Base-by-base conservation (phyloP, 1,284 basidiomycete species). In the Flammula alnicola region DNA sequence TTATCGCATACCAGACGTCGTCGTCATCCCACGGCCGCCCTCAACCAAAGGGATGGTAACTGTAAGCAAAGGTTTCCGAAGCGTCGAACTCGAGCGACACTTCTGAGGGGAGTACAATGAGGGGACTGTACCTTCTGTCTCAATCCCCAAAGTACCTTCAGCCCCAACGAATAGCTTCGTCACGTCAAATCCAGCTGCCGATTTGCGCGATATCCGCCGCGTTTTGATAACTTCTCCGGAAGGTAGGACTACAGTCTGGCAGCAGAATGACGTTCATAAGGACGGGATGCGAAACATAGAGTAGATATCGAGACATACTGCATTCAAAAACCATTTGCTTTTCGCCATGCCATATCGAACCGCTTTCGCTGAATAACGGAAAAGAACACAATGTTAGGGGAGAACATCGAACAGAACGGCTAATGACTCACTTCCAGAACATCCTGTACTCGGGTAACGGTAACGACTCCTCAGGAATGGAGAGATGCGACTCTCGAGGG, bases 161-260 rank as follows among this genome's bases (percentile, higher is more conserved):
- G 36, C 36, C 14, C 36, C 95, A 45, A 96, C 88, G 71, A 98
- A 97, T 11, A 97, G 69, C 61, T 95, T 93, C 1, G 93, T 95
- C 1, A 84, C 75, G 62, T 98, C 94, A 46, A 92, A 94, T 1
- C 95, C 95, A 0, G 93, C 93, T 0, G 91, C 87, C 0, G 91
- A 95, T 65, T 97, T 97, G 39, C 88, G 75, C 0, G 95, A 88
- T 32, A 91, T 74, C 33, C 83, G 78, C 1, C 95, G 83, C 0
- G 95, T 98, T 66, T 95, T 95, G 66, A 98, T 94, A 14, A 97
- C 87, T 63, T 96, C 84, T 3, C 95, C 95, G n/a, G 83, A 86
- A 1, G 95, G 90, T 1, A 96, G 77, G 0, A 97, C 93, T 6
- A 93, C 88, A 0, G 91, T 95, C 85, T 93, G 55, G 9, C 6